Conservation (phyloP, 2,329 filamentous ascomycete species). For the Trichoderma hamatum region DNA sequence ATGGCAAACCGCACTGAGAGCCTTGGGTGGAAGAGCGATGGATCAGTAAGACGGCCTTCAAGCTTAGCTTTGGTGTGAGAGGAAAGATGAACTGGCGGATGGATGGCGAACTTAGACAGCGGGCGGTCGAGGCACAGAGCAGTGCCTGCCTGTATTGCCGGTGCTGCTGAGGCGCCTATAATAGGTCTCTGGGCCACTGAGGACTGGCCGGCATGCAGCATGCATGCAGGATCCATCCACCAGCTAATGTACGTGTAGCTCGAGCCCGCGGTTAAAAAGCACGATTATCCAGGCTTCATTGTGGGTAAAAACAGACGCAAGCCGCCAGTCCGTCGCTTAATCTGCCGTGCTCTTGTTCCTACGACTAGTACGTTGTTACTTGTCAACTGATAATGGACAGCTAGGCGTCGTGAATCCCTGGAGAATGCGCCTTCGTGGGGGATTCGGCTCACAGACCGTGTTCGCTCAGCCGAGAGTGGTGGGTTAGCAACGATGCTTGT, state of each 20-base stretch:
- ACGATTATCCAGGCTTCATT: slow-evolving; percentile 5
- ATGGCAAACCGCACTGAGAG: slow-evolving; percentile 1
- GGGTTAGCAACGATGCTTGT: not conserved
- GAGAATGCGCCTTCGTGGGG: not conserved
- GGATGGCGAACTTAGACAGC: not conserved
- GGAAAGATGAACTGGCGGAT: not conserved
- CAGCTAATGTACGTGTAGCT: slow-evolving; percentile 22
- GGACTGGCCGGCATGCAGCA: not conserved
- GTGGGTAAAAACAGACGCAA: slow-evolving; percentile 24
- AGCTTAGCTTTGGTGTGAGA: slow-evolving; percentile 9
- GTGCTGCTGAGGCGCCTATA: not conserved
- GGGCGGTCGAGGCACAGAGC: not conserved
- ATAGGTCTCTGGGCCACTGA: not conserved
- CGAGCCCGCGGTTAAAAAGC: slow-evolving; percentile 17
- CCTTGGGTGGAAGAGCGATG: slow-evolving; percentile 2
- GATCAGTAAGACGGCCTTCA: not conserved
- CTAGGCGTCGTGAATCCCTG: slow-evolving; percentile 5
- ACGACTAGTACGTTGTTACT: not conserved
- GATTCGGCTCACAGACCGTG: slow-evolving; percentile 1
- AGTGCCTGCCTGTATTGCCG: not conserved
- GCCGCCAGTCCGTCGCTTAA: slow-evolving; percentile 26
- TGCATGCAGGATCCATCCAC: slow-evolving; percentile 19
- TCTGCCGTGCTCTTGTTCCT: not conserved
- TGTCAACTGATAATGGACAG: slow-evolving; percentile 15
- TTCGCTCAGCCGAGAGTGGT: slow-evolving; percentile 9